A percentile compares a stretch with the other conserved stretches of the same genome.
phyloP scores from a whole-genome alignment of 192 early-diverging fungal genomes.

The Rhizoclosmatium sp. region DNA sequence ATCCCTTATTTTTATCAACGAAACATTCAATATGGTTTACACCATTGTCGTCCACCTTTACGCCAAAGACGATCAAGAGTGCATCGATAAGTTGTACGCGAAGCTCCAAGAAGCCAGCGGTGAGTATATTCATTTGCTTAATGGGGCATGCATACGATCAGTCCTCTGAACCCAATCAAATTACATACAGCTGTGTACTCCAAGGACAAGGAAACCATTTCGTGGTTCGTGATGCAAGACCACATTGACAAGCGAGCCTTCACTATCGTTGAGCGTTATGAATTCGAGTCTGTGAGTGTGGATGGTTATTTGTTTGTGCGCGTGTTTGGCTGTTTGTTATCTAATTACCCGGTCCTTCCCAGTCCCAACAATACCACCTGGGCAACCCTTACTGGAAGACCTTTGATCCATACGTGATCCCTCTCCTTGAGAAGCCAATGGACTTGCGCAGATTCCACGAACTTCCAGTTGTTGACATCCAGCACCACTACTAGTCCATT shows the following conservation, averaged over 20 bases:
- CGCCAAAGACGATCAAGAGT: constrained; percentile 40
- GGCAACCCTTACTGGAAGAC: constrained; percentile 43
- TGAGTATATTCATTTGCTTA: constrained; percentile 3
- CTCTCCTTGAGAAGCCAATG: constrained; percentile 38
- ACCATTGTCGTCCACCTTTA: constrained; percentile 40
- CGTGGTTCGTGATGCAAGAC: constrained; percentile 45
- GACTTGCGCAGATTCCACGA: constrained; percentile 40
- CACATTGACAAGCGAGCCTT: constrained; percentile 39
- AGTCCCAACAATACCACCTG: constrained; percentile 40
- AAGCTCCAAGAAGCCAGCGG: constrained; percentile 39
- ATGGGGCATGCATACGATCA: constrained; percentile 23
- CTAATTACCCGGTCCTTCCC: background rate
- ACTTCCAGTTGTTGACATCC: background rate
- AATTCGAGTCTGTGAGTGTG: constrained; percentile 28
- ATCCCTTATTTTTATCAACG: too few relatives aligned
- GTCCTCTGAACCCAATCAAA: background rate
- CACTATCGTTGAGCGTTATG: constrained; percentile 40
- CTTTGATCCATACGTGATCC: constrained; percentile 42
- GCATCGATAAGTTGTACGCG: constrained; percentile 20
- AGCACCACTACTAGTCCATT: too few relatives aligned
- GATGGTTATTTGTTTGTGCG: background rate
- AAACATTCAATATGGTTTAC: constrained; percentile 24
- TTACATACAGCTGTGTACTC: constrained; percentile 11
- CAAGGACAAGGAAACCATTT: constrained; percentile 41
- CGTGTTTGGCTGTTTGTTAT: background rate